Evolutionary conservation across 2,329 filamentous ascomycete species (phyloP).

Genomic region (Nothophaeocryptopus gaeumannii): DNA sequence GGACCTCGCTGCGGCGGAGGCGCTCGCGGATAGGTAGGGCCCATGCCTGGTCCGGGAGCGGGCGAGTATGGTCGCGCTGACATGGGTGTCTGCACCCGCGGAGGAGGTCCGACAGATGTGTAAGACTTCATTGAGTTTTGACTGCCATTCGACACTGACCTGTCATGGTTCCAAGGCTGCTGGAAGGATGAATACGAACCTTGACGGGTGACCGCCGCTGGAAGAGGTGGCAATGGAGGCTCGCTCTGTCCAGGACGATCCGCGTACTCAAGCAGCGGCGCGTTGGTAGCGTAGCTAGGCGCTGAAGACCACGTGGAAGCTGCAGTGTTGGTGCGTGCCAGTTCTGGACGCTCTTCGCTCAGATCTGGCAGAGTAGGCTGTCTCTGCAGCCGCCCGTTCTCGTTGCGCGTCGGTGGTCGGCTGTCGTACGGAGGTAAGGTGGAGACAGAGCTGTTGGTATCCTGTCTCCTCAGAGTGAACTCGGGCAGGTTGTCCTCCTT

Average conservation of each 20-base stretch:
- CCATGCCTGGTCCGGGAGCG: slow-evolving; percentile 1
- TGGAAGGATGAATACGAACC: slow-evolving; percentile 25
- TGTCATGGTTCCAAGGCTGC: slow-evolving; percentile 20
- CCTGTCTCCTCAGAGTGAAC: slow-evolving; percentile 34
- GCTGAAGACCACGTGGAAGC: slow-evolving; percentile 51
- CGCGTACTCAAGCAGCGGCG: slow-evolving; percentile 60
- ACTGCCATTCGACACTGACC: slow-evolving; percentile 18
- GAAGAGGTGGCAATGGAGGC: slow-evolving; percentile 24
- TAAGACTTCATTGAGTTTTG: slow-evolving; percentile 14
- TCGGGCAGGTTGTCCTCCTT: slow-evolving; percentile 47
- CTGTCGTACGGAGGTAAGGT: slow-evolving; percentile 48
- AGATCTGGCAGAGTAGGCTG: slow-evolving; percentile 44
- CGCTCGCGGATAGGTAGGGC: slow-evolving; percentile 15
- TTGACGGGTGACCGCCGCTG: slow-evolving; percentile 24
- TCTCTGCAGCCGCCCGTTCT: slow-evolving; percentile 28
- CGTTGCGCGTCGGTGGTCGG: slow-evolving; percentile 55
- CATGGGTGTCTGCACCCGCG: slow-evolving; percentile 13
- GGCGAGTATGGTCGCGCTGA: slow-evolving; percentile 15
- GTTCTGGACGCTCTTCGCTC: slow-evolving; percentile 37
- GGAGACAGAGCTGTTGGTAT: slow-evolving; percentile 36
- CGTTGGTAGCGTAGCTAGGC: slow-evolving; percentile 61
- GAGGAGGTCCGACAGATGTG: slow-evolving; percentile 9
- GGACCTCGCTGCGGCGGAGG: slow-evolving; percentile 17
- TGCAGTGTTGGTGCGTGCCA: slow-evolving; percentile 50
- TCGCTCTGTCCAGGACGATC: slow-evolving; percentile 39